Base-by-base conservation (phyloP, 768 basidiomycete genomes). In the Leccinum rimulosum region DNA sequence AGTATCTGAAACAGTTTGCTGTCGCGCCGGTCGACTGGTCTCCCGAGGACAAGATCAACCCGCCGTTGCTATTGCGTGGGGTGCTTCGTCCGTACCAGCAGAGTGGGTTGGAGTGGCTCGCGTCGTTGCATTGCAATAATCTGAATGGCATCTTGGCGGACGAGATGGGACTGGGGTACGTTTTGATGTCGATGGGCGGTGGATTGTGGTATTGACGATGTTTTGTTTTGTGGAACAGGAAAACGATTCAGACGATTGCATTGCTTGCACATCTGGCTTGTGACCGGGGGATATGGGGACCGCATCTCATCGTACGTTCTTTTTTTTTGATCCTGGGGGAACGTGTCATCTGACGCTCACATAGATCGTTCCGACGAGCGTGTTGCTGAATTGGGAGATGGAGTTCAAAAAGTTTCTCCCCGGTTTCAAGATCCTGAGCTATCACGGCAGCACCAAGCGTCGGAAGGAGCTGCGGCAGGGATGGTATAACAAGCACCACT, bases 401-500 rank as follows among this genome's bases (percentile, higher is more conserved):
- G 95, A 98, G 70, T 97, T 97, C 77, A 91, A 93, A 71, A 95
- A 95, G 70, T 97, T 98, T 72, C 80, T 93, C 1, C 95, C 95
- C 0, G 90, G 91, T 1, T 93, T 95, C 75, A 85, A 83, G 59
- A 85, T 90, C 54, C 73, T 97, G 36, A 90, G 90, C 68, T 99
- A 98, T 70, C 91, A 98, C 68, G 97, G 97, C 28, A 84, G 80
- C 50, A 86, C 89, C 38, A 93, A 93, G 69, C 91, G 93, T 38
- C 86, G 94, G 50, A 94, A 93, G 68, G 92, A 95, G 63, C 82
- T 93, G 22, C 86, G 94, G 11, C 85, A 91, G 64, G 94, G 94
- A 31, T 96, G 94, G 94, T 87, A 88, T 63, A 88, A 93, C 66
- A 90, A 89, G 68, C 82, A 91, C 68, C 84, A 87, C 58, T 95